Evolutionary conservation across 306 rosid species (phyloP).

Genomic region (Sophora flavescens): DNA sequence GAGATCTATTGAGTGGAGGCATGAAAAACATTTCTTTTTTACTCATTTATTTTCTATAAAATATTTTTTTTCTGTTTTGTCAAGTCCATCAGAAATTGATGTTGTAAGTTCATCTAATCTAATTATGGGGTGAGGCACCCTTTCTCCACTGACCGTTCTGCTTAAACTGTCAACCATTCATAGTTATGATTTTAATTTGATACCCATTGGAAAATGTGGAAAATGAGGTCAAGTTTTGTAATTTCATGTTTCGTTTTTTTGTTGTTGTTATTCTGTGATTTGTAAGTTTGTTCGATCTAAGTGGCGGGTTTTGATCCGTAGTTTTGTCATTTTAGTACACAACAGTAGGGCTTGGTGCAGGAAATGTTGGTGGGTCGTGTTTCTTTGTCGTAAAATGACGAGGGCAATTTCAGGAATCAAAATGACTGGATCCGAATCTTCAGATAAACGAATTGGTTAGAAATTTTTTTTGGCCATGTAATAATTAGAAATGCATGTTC

Average conservation of each 20-base stretch:
- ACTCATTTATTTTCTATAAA: conserved; percentile 53
- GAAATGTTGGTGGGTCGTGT: background rate
- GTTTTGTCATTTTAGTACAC: background rate
- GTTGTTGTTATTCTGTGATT: conserved; percentile 9
- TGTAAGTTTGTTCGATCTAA: background rate
- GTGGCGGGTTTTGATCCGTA: background rate
- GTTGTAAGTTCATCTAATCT: conserved; percentile 82
- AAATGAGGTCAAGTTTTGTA: conserved; percentile 46
- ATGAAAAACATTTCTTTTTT: conserved; percentile 35
- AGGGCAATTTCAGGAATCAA: background rate
- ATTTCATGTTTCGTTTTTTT: conserved; percentile 5
- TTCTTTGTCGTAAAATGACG: background rate
- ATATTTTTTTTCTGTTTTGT: conserved; percentile 31
- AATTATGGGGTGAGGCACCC: conserved; percentile 67
- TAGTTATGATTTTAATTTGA: conserved; percentile 45
- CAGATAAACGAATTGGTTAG: background rate
- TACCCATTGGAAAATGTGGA: conserved; percentile 52
- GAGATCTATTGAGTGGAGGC: conserved; percentile 49
- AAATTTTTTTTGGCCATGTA: background rate
- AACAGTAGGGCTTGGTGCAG: background rate
- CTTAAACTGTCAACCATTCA: conserved; percentile 44
- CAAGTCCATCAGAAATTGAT: conserved; percentile 58
- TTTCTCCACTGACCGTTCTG: conserved; percentile 42
- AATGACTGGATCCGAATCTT: background rate
- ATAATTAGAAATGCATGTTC: background rate